A percentile compares a stretch with the other conserved stretches of the same genome.
These are phyloP conservation scores for Ceratopteris richardii DNA, from an alignment of 75 land plant genomes.

Conservation along the genomic window DNA sequence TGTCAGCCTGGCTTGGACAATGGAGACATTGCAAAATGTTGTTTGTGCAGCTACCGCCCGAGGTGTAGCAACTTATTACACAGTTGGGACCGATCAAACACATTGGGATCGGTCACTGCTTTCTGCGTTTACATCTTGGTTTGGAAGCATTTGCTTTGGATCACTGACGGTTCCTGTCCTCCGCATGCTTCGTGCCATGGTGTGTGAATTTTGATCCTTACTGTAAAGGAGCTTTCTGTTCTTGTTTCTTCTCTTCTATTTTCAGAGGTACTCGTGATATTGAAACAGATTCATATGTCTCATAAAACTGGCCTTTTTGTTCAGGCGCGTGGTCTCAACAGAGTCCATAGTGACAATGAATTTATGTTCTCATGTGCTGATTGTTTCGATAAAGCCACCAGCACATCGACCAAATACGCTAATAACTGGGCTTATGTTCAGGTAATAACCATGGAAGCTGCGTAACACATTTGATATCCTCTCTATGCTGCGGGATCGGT, in stretches of 20 bases:
- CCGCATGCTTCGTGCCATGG: slow-evolving; percentile 28
- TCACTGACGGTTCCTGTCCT: slow-evolving; percentile 43
- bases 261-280: too few species aligned
- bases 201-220: too few species aligned
- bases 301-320: too few species aligned
- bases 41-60: slow-evolving; percentile 12
- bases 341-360: slow-evolving; percentile 49
- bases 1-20: slow-evolving; percentile 53
- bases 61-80: background rate
- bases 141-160: slow-evolving; percentile 60
- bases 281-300: too few species aligned
- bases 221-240: too few species aligned
- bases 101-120: too few species aligned
- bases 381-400: slow-evolving; percentile 41
- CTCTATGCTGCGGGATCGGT: too few species aligned
- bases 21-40: slow-evolving; percentile 48
- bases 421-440: slow-evolving; percentile 76
- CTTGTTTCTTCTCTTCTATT: too few species aligned
- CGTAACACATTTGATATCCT: too few species aligned
- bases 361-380: slow-evolving; percentile 60
- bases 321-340: slow-evolving; percentile 23
- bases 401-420: slow-evolving; percentile 19
- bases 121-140: slow-evolving; percentile 21
- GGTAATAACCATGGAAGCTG: too few species aligned
- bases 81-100: too few species aligned